These are phyloP conservation scores for Didymella keratinophila DNA, from an alignment of 2,329 filamentous ascomycete species.

Conservation along the genomic window DNA sequence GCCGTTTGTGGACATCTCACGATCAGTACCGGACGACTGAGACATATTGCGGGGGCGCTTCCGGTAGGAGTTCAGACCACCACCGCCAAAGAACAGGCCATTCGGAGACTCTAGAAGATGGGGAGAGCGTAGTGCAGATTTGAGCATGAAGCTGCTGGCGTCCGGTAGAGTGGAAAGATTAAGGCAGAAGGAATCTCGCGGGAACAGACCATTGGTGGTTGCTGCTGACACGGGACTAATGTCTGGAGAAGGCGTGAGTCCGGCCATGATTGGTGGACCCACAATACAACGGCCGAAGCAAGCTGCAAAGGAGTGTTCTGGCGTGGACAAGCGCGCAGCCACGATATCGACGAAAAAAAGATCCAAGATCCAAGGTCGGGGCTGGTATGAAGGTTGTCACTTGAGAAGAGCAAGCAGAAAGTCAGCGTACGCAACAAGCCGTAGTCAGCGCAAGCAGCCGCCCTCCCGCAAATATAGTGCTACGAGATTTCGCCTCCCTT, in stretches of 20 bases:
- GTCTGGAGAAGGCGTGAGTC: conserved; percentile 52
- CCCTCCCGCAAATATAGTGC: conserved; percentile 35
- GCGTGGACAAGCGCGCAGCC: conserved; percentile 38
- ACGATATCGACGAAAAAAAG: conserved; percentile 30
- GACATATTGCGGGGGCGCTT: conserved; percentile 54
- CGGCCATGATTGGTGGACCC: conserved; percentile 52
- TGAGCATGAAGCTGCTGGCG: conserved; percentile 48
- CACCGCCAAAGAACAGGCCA: conserved; percentile 42
- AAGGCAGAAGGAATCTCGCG: conserved; percentile 52
- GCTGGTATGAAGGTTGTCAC: conserved; percentile 9
- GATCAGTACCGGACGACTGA: conserved; percentile 52
- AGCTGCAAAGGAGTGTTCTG: conserved; percentile 41
- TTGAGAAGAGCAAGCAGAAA: conserved; percentile 3
- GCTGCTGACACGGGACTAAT: conserved; percentile 54
- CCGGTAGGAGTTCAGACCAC: conserved; percentile 44
- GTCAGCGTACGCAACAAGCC: conserved; percentile 7
- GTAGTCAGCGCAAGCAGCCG: conserved; percentile 18
- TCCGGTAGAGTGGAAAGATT: conserved; percentile 51
- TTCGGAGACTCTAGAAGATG: conserved; percentile 51
- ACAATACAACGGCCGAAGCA: conserved; percentile 34
- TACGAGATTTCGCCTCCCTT: conserved; percentile 32
- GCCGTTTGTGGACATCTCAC: conserved; percentile 48
- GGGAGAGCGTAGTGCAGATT: conserved; percentile 49
- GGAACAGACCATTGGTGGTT: conserved; percentile 50
- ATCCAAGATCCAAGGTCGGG: conserved; percentile 19